Conservation (phyloP, 352 stramenopile genomes). For the Hyphochytrium catenoides region DNA sequence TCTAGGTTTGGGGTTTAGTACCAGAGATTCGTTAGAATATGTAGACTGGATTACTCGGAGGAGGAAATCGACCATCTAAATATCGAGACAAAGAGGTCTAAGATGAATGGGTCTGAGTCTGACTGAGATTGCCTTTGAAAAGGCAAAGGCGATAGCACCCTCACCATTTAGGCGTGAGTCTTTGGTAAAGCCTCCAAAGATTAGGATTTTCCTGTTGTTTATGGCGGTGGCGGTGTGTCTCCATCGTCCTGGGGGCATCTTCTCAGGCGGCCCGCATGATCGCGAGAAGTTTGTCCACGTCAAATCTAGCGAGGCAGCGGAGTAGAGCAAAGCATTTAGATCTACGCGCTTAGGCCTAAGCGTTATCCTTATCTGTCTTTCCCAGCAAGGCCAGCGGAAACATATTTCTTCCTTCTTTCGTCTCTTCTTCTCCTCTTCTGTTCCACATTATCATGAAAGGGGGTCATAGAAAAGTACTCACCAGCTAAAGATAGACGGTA, state of each 20-base stretch:
- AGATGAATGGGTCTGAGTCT: background rate
- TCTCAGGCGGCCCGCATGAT: constrained; percentile 17
- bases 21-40: background rate
- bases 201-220: constrained; percentile 51
- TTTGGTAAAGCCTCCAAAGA: constrained; percentile 82
- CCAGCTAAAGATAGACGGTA: too few species aligned
- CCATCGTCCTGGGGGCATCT: constrained; percentile 41
- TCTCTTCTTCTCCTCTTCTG: too few species aligned
- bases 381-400: too few species aligned
- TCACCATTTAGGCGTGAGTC: constrained; percentile 70
- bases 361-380: too few species aligned
- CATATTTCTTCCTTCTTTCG: too few species aligned
- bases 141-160: constrained; percentile 6
- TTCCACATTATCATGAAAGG: too few species aligned
- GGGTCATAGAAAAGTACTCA: too few species aligned
- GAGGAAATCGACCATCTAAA: background rate
- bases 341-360: constrained; percentile 2
- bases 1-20: constrained; percentile 3
- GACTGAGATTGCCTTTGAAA: constrained; percentile 2
- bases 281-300: constrained; percentile 32
- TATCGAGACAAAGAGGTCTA: background rate
- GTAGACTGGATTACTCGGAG: background rate
- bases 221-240: constrained; percentile 48
- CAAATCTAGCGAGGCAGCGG: constrained; percentile 15
- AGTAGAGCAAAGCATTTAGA: background rate